phyloP scores from a whole-genome alignment of 768 basidiomycete species.

The Boletus sp. region DNA sequence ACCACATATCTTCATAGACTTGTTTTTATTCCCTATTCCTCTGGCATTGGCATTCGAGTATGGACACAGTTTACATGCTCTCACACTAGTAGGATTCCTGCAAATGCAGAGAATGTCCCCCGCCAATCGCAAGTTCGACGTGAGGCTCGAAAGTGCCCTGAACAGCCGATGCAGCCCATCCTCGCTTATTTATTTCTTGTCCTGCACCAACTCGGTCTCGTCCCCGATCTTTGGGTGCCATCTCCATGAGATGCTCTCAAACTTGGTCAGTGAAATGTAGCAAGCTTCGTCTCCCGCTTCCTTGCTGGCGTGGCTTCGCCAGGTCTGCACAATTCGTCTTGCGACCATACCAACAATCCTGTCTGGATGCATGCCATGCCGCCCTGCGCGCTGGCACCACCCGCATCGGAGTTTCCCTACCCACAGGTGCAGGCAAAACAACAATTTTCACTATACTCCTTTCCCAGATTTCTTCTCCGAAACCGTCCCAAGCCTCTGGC shows the following conservation, averaged over 20 bases:
- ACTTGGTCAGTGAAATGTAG: neutral
- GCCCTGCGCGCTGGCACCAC: conserved; percentile 66
- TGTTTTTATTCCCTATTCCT: conserved; percentile 32
- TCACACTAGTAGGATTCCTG: conserved; percentile 18
- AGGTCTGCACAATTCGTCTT: conserved; percentile 33
- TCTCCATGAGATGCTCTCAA: conserved; percentile 14
- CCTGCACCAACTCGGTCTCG: neutral
- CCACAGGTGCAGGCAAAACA: conserved; percentile 87
- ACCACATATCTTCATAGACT: conserved; percentile 31
- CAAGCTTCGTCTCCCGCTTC: neutral
- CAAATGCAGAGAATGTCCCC: conserved; percentile 14
- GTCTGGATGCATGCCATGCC: conserved; percentile 70
- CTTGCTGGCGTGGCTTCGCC: conserved; percentile 7
- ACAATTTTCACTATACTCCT: conserved; percentile 87
- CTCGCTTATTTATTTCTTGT: neutral
- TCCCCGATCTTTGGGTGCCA: neutral
- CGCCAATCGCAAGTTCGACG: neutral
- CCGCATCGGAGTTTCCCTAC: conserved; percentile 80
- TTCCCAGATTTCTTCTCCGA: conserved; percentile 52
- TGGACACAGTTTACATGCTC: conserved; percentile 23
- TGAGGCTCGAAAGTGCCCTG: neutral
- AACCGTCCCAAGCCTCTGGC: conserved; percentile 43
- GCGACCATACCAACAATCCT: conserved; percentile 87
- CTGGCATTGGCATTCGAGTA: conserved; percentile 20
- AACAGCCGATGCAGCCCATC: neutral